phyloP scores from a whole-genome alignment of 192 early-diverging fungal species.

The Backusella sp. region DNA sequence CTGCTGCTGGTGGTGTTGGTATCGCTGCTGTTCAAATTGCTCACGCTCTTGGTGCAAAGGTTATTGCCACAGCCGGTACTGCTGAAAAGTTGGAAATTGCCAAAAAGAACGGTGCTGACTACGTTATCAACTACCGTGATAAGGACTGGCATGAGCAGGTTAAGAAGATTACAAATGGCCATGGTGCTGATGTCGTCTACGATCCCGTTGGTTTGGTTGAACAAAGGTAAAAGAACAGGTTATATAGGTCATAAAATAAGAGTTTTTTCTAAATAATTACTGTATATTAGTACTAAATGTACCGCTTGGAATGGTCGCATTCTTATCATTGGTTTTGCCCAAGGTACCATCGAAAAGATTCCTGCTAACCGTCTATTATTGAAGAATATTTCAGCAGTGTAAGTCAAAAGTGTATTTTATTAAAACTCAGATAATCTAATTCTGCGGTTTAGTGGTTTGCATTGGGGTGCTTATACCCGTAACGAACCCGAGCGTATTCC shows the following conservation, averaged over 20 bases:
- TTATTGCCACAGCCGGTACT: constrained; percentile 82
- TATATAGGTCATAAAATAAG: not conserved
- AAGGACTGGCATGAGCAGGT: constrained; percentile 67
- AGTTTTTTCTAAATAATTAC: not conserved
- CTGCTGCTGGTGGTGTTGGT: constrained; percentile 88
- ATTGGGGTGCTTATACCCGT: constrained; percentile 69
- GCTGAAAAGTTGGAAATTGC: constrained; percentile 70
- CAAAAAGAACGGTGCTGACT: constrained; percentile 70
- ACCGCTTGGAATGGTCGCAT: constrained; percentile 83
- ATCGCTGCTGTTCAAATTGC: constrained; percentile 88
- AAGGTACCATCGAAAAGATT: constrained; percentile 75
- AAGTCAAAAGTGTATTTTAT: not conserved
- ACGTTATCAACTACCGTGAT: constrained; percentile 78
- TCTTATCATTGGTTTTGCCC: constrained; percentile 80
- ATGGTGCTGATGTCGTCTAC: constrained; percentile 79
- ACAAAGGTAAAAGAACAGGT: constrained; percentile 21
- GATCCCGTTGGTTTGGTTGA: constrained; percentile 77
- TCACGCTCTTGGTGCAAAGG: constrained; percentile 64
- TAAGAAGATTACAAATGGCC: constrained; percentile 61
- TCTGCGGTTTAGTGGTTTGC: constrained; percentile 48
- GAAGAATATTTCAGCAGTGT: constrained; percentile 72
- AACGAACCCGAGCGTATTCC: constrained; percentile 56
- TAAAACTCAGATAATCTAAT: not conserved
- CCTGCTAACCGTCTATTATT: constrained; percentile 76
- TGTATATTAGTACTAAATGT: constrained; percentile 33